Conservation (phyloP, 2,329 filamentous ascomycete genomes). For the Proliferodiscus dingleyae region DNA sequence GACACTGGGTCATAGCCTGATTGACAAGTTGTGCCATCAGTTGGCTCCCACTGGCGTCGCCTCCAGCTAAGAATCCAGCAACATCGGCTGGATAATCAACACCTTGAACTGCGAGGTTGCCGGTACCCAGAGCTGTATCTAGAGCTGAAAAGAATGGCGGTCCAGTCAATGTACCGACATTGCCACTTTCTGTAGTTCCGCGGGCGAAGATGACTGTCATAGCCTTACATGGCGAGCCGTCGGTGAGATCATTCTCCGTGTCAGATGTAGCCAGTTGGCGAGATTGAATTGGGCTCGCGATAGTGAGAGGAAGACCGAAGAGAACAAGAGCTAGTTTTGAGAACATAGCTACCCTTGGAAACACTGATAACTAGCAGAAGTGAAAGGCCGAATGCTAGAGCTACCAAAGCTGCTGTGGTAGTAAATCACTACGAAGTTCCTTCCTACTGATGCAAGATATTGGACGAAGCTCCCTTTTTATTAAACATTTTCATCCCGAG, state of each 20-base stretch:
- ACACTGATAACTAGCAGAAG: too few relatives aligned
- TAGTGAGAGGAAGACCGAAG: slow-evolving; percentile 1
- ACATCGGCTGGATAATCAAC: slow-evolving; percentile 22
- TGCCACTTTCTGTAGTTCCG: slow-evolving; percentile 48
- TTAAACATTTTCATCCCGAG: too few relatives aligned
- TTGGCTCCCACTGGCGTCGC: slow-evolving; percentile 37
- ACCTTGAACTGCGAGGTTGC: slow-evolving; percentile 36
- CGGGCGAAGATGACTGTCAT: slow-evolving; percentile 52
- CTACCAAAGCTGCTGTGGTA: not conserved
- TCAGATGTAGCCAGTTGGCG: not conserved
- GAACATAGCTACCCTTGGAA: not conserved
- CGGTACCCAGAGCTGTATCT: slow-evolving; percentile 36
- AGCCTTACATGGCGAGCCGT: slow-evolving; percentile 34
- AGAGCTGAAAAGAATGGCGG: slow-evolving; percentile 47
- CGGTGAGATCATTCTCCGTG: slow-evolving; percentile 22
- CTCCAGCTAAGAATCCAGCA: slow-evolving; percentile 30
- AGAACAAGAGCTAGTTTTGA: not conserved
- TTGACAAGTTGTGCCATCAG: slow-evolving; percentile 31
- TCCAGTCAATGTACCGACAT: slow-evolving; percentile 45
- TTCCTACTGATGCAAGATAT: too few relatives aligned
- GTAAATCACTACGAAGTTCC: too few relatives aligned
- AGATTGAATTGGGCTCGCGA: not conserved
- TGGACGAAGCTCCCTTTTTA: too few relatives aligned
- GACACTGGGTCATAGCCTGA: slow-evolving; percentile 16
- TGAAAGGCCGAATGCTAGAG: not conserved